Base-by-base conservation (phyloP, 345 rosid species). In the Rhodamnia argentea region DNA sequence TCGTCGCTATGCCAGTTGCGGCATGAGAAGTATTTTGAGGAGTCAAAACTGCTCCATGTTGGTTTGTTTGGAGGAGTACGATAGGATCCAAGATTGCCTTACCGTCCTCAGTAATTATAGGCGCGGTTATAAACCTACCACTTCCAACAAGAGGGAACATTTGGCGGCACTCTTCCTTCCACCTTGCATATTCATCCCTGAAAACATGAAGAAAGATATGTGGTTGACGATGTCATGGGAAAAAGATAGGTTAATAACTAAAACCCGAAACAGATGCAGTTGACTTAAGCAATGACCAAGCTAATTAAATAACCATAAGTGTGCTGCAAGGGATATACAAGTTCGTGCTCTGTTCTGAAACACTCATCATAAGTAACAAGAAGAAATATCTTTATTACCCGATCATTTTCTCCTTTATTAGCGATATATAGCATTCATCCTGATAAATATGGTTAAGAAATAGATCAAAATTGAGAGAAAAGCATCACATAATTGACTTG, bases 61-160 rank as follows among this genome's bases (percentile, higher is more conserved):
- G 87, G 86, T 89, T 92, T 87, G 94, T 94, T 93, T 96, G 95
- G 86, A 91, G 89, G 74, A 93, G 90, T 47, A 95, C 97, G 85
- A 96, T 85, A 89, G 99, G 99, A 83, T 98, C 98, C 23, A 86
- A 90, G 89, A 93, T 93, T 85, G 99, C 95, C 87, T 92, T 93
- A 85, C 98, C 98, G 84, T 93, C 93, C 76, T 93, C 96, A 12
- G 98, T 93, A 83, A 98, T 93, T 84, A 94, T 95, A 84, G 99
- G 99, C 40, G 99, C 98, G 51, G 99, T 96, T 62, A 96, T 90
- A 86, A 90, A 95, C 55, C 91, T 93, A 40, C 99, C 98, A 88
- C 99, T 96, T 86, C 99, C 99, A 13, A 95, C 88, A 82, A 96
- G 92, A 4, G 98, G 97, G 90, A 95, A 98, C 88, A 91, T 92